Evolutionary conservation across 169 alveolate species (phyloP).

Genomic region (Plasmodium fragile): DNA sequence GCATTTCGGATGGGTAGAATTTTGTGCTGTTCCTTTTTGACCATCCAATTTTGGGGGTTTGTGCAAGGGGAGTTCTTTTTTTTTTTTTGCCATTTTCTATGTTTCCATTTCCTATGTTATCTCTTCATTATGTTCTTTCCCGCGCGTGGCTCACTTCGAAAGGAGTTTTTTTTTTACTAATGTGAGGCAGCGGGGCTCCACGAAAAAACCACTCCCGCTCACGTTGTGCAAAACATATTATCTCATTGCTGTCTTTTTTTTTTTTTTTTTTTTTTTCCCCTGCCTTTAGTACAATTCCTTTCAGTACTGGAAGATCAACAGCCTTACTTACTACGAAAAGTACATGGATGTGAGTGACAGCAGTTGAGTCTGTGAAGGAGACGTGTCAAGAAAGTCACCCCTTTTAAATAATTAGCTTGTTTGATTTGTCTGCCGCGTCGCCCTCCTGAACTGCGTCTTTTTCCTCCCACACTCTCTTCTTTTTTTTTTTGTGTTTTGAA

Average conservation of each 20-base stretch:
- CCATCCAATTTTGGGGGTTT: background rate
- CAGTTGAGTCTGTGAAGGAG: slow-evolving; percentile 1
- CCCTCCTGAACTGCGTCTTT: background rate
- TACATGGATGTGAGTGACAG: slow-evolving; percentile 76
- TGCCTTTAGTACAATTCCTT: slow-evolving; percentile 68
- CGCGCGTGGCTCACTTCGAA: background rate
- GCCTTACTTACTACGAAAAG: slow-evolving; percentile 65
- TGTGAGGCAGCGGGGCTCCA: background rate
- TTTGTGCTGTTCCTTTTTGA: background rate
- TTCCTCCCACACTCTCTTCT: background rate
- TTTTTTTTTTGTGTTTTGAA: background rate
- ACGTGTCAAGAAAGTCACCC: background rate
- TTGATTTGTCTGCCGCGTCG: background rate
- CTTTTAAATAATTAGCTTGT: background rate
- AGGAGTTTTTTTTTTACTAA: background rate
- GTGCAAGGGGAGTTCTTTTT: background rate
- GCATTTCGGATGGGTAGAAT: background rate
- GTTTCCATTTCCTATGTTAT: background rate
- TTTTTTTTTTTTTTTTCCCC: background rate
- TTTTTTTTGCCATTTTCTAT: background rate
- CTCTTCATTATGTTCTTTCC: background rate
- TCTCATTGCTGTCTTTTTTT: background rate
- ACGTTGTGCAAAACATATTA: background rate
- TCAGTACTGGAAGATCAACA: slow-evolving; percentile 76
- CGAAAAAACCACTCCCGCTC: background rate